A percentile compares a stretch with the other conserved stretches of the same genome.
These are phyloP conservation scores for Sclerotinia sclerotiorum DNA, from an alignment of 2,329 filamentous ascomycete species.

Conservation along the genomic window DNA sequence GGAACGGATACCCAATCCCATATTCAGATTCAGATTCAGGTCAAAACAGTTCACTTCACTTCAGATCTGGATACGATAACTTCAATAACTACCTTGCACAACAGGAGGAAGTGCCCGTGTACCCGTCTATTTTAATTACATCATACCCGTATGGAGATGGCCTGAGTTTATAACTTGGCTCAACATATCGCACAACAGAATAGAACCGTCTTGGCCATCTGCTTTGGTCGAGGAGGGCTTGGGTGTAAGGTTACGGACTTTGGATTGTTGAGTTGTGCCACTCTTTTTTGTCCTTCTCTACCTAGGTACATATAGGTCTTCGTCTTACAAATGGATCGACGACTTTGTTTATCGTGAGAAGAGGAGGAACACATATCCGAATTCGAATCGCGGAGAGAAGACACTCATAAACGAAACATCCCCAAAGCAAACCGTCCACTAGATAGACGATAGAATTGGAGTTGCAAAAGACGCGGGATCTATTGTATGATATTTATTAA, in stretches of 20 bases:
- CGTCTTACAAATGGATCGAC: background rate
- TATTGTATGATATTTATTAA: background rate
- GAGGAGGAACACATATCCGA: background rate
- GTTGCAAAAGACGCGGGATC: background rate
- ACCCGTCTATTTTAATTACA: background rate
- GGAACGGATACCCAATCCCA: too few relatives aligned
- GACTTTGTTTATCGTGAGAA: background rate
- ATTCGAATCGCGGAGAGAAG: background rate
- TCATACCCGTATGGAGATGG: background rate
- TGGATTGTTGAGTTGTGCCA: conserved; percentile 6
- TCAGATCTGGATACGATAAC: too few relatives aligned
- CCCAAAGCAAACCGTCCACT: too few relatives aligned
- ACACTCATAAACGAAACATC: background rate
- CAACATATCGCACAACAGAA: background rate
- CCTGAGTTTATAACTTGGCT: background rate
- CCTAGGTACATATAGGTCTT: background rate
- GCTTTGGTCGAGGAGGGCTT: background rate
- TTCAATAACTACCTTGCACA: background rate
- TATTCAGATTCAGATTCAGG: too few relatives aligned
- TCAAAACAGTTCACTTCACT: too few relatives aligned
- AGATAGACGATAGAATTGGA: background rate
- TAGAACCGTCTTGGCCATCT: background rate
- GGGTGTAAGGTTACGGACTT: background rate
- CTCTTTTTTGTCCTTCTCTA: background rate
- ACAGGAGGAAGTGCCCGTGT: background rate